A percentile compares a stretch with the other conserved stretches of the same genome.
phyloP scores from a whole-genome alignment of 371 early-diverging fungal genomes.

The Mucor mucedo region DNA sequence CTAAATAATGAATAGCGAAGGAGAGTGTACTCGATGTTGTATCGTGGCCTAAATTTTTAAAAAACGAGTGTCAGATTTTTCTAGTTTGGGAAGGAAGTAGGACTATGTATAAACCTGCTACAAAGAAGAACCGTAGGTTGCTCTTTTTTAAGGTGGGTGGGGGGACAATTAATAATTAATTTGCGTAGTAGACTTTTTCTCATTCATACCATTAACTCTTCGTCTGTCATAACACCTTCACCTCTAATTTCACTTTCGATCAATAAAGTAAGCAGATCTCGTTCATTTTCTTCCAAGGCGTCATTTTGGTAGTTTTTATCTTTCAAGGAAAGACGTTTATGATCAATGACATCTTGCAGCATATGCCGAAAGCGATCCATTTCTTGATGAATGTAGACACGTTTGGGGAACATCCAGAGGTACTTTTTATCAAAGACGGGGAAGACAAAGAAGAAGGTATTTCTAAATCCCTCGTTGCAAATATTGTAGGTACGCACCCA shows the following conservation, averaged over 20 bases:
- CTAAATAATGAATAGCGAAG: conserved; percentile 26
- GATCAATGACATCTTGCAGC: conserved; percentile 13
- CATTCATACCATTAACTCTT: conserved; percentile 15
- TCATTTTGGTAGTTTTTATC: conserved; percentile 14
- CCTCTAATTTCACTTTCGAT: conserved; percentile 21
- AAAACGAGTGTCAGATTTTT: too few species aligned
- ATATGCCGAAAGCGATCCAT: conserved; percentile 18
- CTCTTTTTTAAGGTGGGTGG: background rate
- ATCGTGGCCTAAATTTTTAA: conserved; percentile 15
- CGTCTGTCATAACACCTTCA: conserved; percentile 11
- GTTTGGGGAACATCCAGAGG: conserved; percentile 25
- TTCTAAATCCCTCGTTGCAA: conserved; percentile 22
- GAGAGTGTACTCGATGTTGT: conserved; percentile 26
- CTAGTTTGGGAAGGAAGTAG: too few species aligned
- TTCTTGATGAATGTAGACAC: background rate
- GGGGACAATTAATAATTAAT: background rate
- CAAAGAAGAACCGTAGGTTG: conserved; percentile 32
- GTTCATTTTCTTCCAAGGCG: conserved; percentile 12
- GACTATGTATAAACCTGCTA: conserved; percentile 7
- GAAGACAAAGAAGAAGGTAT: conserved; percentile 51
- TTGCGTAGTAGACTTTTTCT: background rate
- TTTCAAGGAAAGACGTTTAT: conserved; percentile 11
- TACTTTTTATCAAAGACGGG: conserved; percentile 46
- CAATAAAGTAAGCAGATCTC: conserved; percentile 27
- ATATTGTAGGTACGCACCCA: conserved; percentile 38